A percentile compares a stretch with the other conserved stretches of the same genome.
Conservation (phyloP, 1,284 basidiomycete genomes). For the Afroboletus lepidellus region DNA sequence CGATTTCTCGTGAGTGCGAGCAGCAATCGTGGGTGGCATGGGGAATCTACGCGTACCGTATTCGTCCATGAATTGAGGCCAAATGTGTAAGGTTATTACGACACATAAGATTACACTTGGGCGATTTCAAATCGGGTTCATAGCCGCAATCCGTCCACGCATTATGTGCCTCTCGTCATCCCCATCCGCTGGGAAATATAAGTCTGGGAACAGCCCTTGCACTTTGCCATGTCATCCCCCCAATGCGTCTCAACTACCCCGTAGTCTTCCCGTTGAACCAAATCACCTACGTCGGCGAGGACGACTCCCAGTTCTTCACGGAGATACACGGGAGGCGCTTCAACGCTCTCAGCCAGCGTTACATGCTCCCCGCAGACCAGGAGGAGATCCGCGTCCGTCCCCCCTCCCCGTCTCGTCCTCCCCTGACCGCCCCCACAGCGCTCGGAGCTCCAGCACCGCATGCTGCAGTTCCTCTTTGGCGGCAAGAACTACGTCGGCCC, state of each 20-base stretch:
- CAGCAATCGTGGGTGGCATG: conserved; percentile 94
- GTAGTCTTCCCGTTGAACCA: conserved; percentile 37
- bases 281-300: conserved; percentile 38
- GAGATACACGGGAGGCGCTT: conserved; percentile 46
- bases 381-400: conserved; percentile 56
- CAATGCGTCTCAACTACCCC: conserved; percentile 34
- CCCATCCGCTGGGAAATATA: conserved; percentile 28
- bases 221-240: conserved; percentile 21
- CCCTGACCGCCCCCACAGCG: conserved; percentile 40
- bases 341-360: conserved; percentile 49
- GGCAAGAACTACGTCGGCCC: conserved; percentile 65
- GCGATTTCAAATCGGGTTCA: conserved; percentile 29
- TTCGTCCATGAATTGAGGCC: conserved; percentile 85
- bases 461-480: conserved; percentile 62
- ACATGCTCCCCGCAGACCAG: conserved; percentile 59
- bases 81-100: conserved; percentile 36
- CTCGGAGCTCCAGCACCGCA: conserved; percentile 57
- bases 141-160: conserved; percentile 29
- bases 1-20: conserved; percentile 89
- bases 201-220: conserved; percentile 21
- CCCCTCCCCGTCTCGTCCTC: neutral
- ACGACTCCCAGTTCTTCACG: conserved; percentile 52
- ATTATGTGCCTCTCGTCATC: conserved; percentile 34
- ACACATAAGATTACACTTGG: conserved; percentile 23
- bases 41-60: conserved; percentile 84